Conservation (phyloP, 2,329 filamentous ascomycete species). For the Aulographum hederae region DNA sequence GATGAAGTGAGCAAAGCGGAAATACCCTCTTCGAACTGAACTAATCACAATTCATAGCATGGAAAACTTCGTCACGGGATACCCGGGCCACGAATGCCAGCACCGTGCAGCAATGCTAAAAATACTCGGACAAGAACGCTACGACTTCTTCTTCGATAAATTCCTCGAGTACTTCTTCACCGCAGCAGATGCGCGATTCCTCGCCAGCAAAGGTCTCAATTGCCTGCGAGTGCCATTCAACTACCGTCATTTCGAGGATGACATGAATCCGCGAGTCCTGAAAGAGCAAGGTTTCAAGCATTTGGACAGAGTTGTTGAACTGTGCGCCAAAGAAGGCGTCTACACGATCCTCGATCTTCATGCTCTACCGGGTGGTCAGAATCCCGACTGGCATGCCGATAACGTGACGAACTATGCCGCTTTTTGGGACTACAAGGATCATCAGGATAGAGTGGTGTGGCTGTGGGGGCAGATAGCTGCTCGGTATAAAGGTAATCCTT, state of each 20-base stretch:
- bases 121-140: slow-evolving; percentile 36
- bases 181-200: slow-evolving; percentile 38
- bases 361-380: slow-evolving; percentile 29
- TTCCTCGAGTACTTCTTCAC: slow-evolving; percentile 41
- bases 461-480: slow-evolving; percentile 29
- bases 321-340: slow-evolving; percentile 28
- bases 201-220: slow-evolving; percentile 36
- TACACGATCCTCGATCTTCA: slow-evolving; percentile 35
- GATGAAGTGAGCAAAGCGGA: too few species aligned
- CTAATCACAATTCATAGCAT: slow-evolving; percentile 17
- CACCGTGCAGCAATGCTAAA: slow-evolving; percentile 34
- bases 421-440: slow-evolving; percentile 33
- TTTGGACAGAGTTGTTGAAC: slow-evolving; percentile 29
- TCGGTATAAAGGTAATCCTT: slow-evolving; percentile 25
- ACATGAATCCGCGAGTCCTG: slow-evolving; percentile 29
- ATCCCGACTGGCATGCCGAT: slow-evolving; percentile 32
- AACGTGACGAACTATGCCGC: slow-evolving; percentile 25
- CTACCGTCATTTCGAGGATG: slow-evolving; percentile 37
- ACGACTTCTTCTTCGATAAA: slow-evolving; percentile 41
- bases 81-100: slow-evolving; percentile 37
- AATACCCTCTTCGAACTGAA: slow-evolving; percentile 12
- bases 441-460: slow-evolving; percentile 30
- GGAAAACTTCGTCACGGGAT: slow-evolving; percentile 49
- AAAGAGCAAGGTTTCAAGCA: slow-evolving; percentile 30
- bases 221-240: slow-evolving; percentile 43